Percentiles rank a stretch among this genome's conserved stretches.
Conservation (phyloP, 805 yeast species). For the Zygosaccharomyces rouxii region DNA sequence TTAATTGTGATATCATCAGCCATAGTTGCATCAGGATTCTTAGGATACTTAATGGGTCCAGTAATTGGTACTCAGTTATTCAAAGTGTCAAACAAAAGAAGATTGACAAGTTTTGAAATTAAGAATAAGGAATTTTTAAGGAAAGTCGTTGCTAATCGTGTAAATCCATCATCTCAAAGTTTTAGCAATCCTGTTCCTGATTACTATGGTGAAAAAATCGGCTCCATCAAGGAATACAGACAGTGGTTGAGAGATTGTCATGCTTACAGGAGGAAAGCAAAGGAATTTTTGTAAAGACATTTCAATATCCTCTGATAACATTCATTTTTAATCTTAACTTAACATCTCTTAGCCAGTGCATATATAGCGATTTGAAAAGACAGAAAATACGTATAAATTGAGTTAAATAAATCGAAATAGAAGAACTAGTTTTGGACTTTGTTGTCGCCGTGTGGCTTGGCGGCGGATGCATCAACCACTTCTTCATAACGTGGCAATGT, state of each 20-base stretch:
- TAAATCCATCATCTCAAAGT: slow-evolving; percentile 86
- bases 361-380: background rate
- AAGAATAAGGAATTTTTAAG: slow-evolving; percentile 74
- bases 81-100: slow-evolving; percentile 46
- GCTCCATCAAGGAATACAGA: slow-evolving; percentile 78
- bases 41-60: slow-evolving; percentile 85
- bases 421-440: slow-evolving; percentile 13
- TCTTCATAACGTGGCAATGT: slow-evolving; percentile 22
- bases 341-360: background rate
- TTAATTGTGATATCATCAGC: slow-evolving; percentile 73
- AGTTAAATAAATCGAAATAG: no score
- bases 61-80: slow-evolving; percentile 68
- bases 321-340: background rate
- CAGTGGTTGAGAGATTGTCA: slow-evolving; percentile 96
- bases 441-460: slow-evolving; percentile 14
- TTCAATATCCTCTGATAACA: slow-evolving; percentile 5
- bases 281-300: slow-evolving; percentile 54
- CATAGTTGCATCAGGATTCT: slow-evolving; percentile 62
- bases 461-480: slow-evolving; percentile 10
- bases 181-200: slow-evolving; percentile 97
- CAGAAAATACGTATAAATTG: no score
- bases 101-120: slow-evolving; percentile 43
- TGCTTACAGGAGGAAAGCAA: slow-evolving; percentile 78
- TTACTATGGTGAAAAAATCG: slow-evolving; percentile 94
- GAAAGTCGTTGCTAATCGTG: slow-evolving; percentile 73